These are phyloP conservation scores for Sphaceloma murrayae DNA, from an alignment of 2,329 filamentous ascomycete species.

Conservation along the genomic window DNA sequence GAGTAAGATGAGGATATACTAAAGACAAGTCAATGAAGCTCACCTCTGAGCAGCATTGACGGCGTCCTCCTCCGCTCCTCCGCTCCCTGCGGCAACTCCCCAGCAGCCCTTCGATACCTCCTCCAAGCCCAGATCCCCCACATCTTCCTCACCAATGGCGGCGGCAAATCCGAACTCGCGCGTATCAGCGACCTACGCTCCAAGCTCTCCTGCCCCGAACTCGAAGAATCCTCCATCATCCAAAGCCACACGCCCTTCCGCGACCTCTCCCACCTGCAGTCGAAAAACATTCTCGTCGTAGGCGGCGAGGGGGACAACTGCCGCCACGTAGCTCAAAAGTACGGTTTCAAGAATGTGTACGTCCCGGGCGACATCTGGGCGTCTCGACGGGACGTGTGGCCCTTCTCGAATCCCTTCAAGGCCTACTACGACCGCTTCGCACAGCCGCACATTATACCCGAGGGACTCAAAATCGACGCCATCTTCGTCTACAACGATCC, in stretches of 20 bases:
- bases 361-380: slow-evolving; percentile 76
- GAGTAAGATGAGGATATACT: too few relatives aligned
- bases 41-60: too few relatives aligned
- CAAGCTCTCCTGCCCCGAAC: slow-evolving; percentile 50
- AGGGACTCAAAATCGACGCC: slow-evolving; percentile 68
- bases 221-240: slow-evolving; percentile 63
- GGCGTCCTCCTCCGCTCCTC: slow-evolving; percentile 85
- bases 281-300: slow-evolving; percentile 42
- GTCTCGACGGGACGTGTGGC: slow-evolving; percentile 67
- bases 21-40: slow-evolving; percentile 18
- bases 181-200: slow-evolving; percentile 60
- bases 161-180: slow-evolving; percentile 70
- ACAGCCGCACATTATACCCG: slow-evolving; percentile 43
- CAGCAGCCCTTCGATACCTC: slow-evolving; percentile 62
- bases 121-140: slow-evolving; percentile 72
- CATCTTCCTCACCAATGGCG: slow-evolving; percentile 92
- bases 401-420: slow-evolving; percentile 61
- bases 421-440: slow-evolving; percentile 52
- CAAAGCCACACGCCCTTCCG: slow-evolving; percentile 88
- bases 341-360: slow-evolving; percentile 73
- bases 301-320: slow-evolving; percentile 47
- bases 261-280: slow-evolving; percentile 53
- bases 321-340: slow-evolving; percentile 60
- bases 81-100: slow-evolving; percentile 67
- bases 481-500: slow-evolving; percentile 94